A percentile compares a stretch with the other conserved stretches of the same genome.
Conservation (phyloP, 1,284 basidiomycete genomes). For the Ceratobasidium sp. region DNA sequence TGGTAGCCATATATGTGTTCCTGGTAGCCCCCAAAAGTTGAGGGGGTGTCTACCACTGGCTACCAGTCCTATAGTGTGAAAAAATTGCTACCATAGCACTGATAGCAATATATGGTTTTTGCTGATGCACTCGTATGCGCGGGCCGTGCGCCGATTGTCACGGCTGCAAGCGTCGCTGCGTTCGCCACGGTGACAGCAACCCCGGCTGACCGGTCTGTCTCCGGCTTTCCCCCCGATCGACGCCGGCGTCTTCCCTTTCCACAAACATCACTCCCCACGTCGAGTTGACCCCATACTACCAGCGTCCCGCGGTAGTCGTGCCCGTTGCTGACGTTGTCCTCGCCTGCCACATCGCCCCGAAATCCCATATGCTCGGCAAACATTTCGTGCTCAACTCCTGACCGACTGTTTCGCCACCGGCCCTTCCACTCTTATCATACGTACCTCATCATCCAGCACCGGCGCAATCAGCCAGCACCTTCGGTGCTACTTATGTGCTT, state of each 20-base stretch:
- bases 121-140: conserved; percentile 9
- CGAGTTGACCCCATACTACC: not conserved
- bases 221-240: conserved; percentile 10
- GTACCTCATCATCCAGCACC: conserved; percentile 1
- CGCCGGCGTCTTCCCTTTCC: not conserved
- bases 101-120: too few species aligned
- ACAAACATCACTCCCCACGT: not conserved
- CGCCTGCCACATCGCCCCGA: conserved; percentile 32
- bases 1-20: too few species aligned
- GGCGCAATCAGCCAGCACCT: not conserved
- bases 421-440: not conserved
- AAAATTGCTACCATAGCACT: too few species aligned
- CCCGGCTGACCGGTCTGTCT: not conserved
- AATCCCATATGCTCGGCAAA: not conserved
- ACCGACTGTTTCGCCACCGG: not conserved
- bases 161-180: conserved; percentile 37
- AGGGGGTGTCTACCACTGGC: too few species aligned
- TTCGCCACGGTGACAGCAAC: conserved; percentile 8
- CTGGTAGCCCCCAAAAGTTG: too few species aligned
- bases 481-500: too few species aligned
- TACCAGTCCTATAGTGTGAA: too few species aligned
- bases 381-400: not conserved
- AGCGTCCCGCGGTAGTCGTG: conserved; percentile 10
- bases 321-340: conserved; percentile 13
- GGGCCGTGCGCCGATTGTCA: conserved; percentile 37